Conservation (phyloP, 2,329 filamentous ascomycete species). For the Cladophialophora exuberans region DNA sequence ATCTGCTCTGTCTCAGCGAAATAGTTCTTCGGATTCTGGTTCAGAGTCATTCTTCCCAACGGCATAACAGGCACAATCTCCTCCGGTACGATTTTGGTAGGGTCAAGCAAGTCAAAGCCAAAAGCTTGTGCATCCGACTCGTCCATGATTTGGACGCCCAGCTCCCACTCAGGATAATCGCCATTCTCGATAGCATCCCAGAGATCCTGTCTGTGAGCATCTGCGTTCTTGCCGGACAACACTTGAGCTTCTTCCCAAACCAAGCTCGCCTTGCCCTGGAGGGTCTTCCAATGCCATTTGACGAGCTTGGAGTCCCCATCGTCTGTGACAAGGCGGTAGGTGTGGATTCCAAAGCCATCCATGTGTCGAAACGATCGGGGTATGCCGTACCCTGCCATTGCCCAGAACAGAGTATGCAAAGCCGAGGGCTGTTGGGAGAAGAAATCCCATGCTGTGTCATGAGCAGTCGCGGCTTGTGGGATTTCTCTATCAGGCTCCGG, state of each 20-base stretch:
- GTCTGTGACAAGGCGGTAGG: background rate
- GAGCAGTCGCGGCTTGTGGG: background rate
- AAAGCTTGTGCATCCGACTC: background rate
- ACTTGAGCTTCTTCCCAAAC: constrained; percentile 8
- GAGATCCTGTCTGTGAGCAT: background rate
- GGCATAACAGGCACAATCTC: constrained; percentile 1
- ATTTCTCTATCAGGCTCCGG: constrained; percentile 5
- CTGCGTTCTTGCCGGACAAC: constrained; percentile 1
- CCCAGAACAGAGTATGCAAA: constrained; percentile 7
- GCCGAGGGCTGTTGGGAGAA: constrained; percentile 2
- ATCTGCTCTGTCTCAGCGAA: constrained; percentile 7
- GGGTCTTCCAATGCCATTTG: constrained; percentile 8
- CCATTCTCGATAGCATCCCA: constrained; percentile 2
- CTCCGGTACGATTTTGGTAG: constrained; percentile 5
- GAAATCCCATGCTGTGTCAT: constrained; percentile 4
- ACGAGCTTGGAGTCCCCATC: background rate
- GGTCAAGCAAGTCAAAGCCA: constrained; percentile 6
- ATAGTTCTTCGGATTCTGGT: constrained; percentile 4
- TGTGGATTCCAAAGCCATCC: constrained; percentile 3
- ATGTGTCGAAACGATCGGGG: constrained; percentile 4
- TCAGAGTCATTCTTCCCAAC: constrained; percentile 5
- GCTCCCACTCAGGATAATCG: constrained; percentile 5
- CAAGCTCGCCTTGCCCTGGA: constrained; percentile 4
- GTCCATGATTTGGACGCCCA: constrained; percentile 3
- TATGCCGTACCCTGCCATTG: constrained; percentile 3